Conservation (phyloP, 1,284 basidiomycete genomes). For the Sporisorium sorghi region DNA sequence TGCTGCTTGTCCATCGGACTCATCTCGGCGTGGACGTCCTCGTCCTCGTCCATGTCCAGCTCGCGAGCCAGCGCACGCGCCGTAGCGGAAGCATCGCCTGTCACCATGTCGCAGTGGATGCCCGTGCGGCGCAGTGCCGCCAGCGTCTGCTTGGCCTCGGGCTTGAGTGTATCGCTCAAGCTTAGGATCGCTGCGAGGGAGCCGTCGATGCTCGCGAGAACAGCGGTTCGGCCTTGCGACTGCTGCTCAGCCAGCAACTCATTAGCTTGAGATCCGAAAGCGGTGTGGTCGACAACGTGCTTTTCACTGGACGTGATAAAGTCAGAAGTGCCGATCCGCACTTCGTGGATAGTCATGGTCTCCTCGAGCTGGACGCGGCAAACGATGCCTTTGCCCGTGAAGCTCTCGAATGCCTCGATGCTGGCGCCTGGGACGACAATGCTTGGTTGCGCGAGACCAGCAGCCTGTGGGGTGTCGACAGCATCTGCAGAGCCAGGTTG, state of each 20-base stretch:
- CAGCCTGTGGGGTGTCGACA: background rate
- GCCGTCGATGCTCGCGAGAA: conserved; percentile 61
- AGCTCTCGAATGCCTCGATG: conserved; percentile 79
- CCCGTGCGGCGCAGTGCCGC: conserved; percentile 58
- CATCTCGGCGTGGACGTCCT: conserved; percentile 62
- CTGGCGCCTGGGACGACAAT: conserved; percentile 70
- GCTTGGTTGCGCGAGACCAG: conserved; percentile 5
- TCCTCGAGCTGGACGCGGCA: conserved; percentile 51
- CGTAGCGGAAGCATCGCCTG: conserved; percentile 62
- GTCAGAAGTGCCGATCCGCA: conserved; percentile 59
- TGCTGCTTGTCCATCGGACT: conserved; percentile 65
- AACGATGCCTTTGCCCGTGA: conserved; percentile 87
- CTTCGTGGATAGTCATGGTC: conserved; percentile 50
- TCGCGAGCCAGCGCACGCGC: conserved; percentile 60
- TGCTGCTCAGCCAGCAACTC: conserved; percentile 48
- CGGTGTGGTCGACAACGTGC: conserved; percentile 14
- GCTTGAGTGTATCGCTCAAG: conserved; percentile 64
- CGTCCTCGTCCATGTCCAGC: conserved; percentile 55
- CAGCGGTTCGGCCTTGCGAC: conserved; percentile 57
- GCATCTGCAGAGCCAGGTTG: conserved; percentile 2
- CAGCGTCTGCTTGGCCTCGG: conserved; percentile 58
- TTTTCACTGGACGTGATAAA: conserved; percentile 32
- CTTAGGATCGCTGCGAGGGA: conserved; percentile 52
- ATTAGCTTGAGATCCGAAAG: conserved; percentile 20
- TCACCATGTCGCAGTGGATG: conserved; percentile 64